Evolutionary conservation across 2,329 filamentous ascomycete genomes (phyloP).

Genomic region (Sporothrix humicola): DNA sequence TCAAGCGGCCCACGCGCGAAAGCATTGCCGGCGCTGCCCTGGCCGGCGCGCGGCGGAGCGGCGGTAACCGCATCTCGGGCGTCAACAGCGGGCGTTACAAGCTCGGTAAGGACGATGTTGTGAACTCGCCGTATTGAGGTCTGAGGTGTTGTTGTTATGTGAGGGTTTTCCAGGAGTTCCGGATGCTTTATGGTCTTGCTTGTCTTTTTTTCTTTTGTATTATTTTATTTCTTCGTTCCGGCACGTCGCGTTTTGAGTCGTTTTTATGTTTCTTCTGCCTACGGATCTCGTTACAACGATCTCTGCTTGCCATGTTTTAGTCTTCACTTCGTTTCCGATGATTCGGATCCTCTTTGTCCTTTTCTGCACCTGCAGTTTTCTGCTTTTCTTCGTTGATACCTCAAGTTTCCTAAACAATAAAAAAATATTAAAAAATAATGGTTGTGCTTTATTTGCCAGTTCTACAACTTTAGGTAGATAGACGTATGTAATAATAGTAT

Average conservation of each 20-base stretch:
- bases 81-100: constrained; percentile 69
- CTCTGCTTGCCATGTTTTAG: neutral
- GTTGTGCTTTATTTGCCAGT: neutral
- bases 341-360: constrained; percentile 11
- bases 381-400: constrained; percentile 14
- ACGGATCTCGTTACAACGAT: neutral
- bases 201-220: neutral
- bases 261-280: neutral
- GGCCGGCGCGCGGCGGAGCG: constrained; percentile 50
- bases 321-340: constrained; percentile 1
- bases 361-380: constrained; percentile 4
- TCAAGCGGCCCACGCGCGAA: constrained; percentile 88
- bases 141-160: constrained; percentile 42
- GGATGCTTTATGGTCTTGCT: neutral
- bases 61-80: constrained; percentile 58
- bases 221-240: neutral
- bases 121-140: constrained; percentile 68
- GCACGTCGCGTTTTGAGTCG: neutral
- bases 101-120: constrained; percentile 80
- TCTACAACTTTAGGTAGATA: neutral
- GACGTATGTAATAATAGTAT: neutral
- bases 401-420: neutral
- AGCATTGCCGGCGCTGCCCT: constrained; percentile 72
- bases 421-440: neutral
- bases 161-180: constrained; percentile 17